Base-by-base conservation (phyloP, 345 rosid species). In the Sonneratia alba region DNA sequence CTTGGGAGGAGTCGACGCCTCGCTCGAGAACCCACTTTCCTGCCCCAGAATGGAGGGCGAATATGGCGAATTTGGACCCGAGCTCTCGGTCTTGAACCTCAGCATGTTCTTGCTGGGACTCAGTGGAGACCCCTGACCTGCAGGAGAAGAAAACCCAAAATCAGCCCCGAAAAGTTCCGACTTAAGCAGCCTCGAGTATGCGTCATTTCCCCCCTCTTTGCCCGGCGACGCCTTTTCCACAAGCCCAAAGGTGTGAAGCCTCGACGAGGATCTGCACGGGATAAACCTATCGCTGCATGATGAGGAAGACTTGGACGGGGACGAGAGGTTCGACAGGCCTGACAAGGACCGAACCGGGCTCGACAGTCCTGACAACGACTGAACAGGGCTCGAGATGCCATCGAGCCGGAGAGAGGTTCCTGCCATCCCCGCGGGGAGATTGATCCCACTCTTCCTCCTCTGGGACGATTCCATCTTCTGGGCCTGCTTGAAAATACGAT, bases 81-180 rank as follows among this genome's bases (percentile, higher is more conserved):
- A 92, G 68, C 79, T 79, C 7, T 92, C 98, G 22, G 91, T 90
- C 84, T 83, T 95, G 81, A 95, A 95, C 76, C 98, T 83, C 74
- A 95, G 62, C 90, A 95, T 90, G 63, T 95, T 95, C 66, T 81
- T 87, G 81, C 83, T 88, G 0, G 97, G 96, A 75, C 89, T 87
- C 86, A 86, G 68, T 1, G 91, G 88, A 56, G 97, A 90, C 49
- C 91, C 89, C 22, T 81, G 82, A 84, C 97, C 97, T 89, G 92
- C 94, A 90, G 94, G 91, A 83, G 97, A 82, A 77, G 80, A 83
- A 80, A 86, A 87, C 57, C 73, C 90, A 62, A 90, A 95, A 82
- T 95, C 98, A 92, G 99, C 79, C 48, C 99, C 98, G 27, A 92
- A 95, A 68, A 95, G 96, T 77, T 92, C 99, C 73, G 87, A 81